A percentile compares a stretch with the other conserved stretches of the same genome.
These are phyloP conservation scores for Dictyostelium firmibasis DNA, from an alignment of 78 protist species.

Conservation along the genomic window DNA sequence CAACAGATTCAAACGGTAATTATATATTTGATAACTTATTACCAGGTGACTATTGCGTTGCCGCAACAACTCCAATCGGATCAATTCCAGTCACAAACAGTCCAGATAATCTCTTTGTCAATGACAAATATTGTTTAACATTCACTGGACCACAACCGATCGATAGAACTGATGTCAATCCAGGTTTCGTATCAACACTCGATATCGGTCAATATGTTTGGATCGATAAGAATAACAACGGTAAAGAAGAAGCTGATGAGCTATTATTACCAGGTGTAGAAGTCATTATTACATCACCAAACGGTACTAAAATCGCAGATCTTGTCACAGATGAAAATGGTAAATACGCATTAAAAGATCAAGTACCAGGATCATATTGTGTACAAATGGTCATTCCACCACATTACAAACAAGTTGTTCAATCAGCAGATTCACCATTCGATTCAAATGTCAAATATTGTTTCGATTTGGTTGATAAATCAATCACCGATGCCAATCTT, in stretches of 20 bases:
- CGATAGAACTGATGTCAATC: background rate
- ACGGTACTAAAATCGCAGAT: background rate
- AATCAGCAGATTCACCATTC: background rate
- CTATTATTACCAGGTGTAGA: background rate
- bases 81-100: background rate
- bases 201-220: slow-evolving; percentile 16
- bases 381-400: background rate
- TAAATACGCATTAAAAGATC: background rate
- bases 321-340: background rate
- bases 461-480: background rate
- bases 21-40: slow-evolving; percentile 20
- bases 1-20: slow-evolving; percentile 4
- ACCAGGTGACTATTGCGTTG: slow-evolving; percentile 28
- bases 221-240: background rate
- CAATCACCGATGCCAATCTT: background rate
- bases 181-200: background rate
- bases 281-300: background rate
- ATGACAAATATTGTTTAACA: background rate
- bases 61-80: background rate
- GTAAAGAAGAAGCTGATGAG: background rate
- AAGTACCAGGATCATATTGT: slow-evolving; percentile 23
- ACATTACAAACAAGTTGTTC: background rate
- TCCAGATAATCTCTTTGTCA: background rate
- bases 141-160: background rate
- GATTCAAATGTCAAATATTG: background rate